A percentile compares a stretch with the other conserved stretches of the same genome.
These are phyloP conservation scores for Exophiala dermatitidis DNA, from an alignment of 2,329 filamentous ascomycete genomes.

Conservation along the genomic window DNA sequence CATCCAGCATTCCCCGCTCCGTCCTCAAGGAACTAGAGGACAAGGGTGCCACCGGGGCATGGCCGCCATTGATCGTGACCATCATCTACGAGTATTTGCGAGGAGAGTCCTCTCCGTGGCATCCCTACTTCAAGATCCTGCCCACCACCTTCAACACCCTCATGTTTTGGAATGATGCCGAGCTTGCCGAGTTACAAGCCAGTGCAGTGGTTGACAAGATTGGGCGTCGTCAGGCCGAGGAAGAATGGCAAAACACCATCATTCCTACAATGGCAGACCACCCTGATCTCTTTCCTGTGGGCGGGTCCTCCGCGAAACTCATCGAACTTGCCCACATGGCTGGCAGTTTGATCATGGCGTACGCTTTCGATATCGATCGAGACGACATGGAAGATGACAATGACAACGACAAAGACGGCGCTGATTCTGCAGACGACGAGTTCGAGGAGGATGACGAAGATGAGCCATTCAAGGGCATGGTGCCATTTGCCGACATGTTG, in stretches of 20 bases:
- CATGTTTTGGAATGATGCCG: constrained; percentile 76
- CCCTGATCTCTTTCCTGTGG: constrained; percentile 37
- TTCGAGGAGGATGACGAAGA: constrained; percentile 33
- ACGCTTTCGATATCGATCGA: constrained; percentile 69
- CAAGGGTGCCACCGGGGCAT: constrained; percentile 36
- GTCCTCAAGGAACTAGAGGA: constrained; percentile 49
- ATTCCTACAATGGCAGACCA: constrained; percentile 45
- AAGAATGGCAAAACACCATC: constrained; percentile 55
- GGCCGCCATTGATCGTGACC: constrained; percentile 62
- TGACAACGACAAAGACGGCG: constrained; percentile 23
- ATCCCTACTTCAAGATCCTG: constrained; percentile 68
- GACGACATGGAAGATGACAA: constrained; percentile 12
- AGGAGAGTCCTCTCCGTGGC: constrained; percentile 60
- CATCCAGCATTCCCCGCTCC: constrained; percentile 57
- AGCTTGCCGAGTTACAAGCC: constrained; percentile 66
- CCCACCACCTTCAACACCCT: constrained; percentile 68
- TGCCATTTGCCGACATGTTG: constrained; percentile 81
- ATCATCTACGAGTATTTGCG: constrained; percentile 69
- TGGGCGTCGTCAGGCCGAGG: constrained; percentile 63
- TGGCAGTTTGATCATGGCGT: constrained; percentile 86
- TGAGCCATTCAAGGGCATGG: constrained; percentile 55
- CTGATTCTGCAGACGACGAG: constrained; percentile 11
- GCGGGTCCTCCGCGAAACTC: constrained; percentile 38
- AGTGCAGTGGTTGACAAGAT: constrained; percentile 71
- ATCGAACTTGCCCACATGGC: constrained; percentile 63